Evolutionary conservation across 2,329 filamentous ascomycete genomes (phyloP), one percentile per base, ranked within the genome.

Genomic region (Colletotrichum orbiculare): DNA sequence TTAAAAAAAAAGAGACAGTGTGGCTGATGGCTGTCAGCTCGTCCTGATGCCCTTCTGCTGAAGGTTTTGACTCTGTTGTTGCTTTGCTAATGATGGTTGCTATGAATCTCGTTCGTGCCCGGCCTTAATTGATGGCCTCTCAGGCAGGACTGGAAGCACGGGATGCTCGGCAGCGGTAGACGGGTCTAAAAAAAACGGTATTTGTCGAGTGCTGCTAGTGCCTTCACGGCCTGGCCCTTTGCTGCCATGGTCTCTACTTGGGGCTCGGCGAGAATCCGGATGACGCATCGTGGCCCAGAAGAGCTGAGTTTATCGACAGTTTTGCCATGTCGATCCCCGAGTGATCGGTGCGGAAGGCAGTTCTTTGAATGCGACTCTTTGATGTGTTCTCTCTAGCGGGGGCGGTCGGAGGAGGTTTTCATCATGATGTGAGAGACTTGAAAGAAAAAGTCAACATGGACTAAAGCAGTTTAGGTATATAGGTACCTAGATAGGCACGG

Each of bases 291-390:
- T 25, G 25, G 25, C 25, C 4, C 25, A 25, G 3, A 25, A 25
- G 25, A 25, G 25, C 25, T 25, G 25, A 25, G 4, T 25, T 25
- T 8, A 34, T 49, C 47, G 37, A 38, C 52, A 53, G 33, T 43
- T 17, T 12, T 39, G 46, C 41, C 25, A 46, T 39, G 57, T 50
- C 56, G 57, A 64, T 46, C 50, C 13, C 41, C 47, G 17, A 47
- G 41, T 45, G 9, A 34, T 34, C 41, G 58, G 33, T 35, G 25
- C 25, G 25, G 25, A 35, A 35, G 10, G 41, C 35, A 38, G 42
- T 45, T 25, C 50, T 12, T 35, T 49, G 15, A 37, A 17, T 52
- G 33, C 58, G 57, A 52, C 52, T 47, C 58, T 43, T 41, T 43
- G 13, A 35, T 8, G 13, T 25, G 25, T 25, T 25, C 25, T 25